phyloP scores from a whole-genome alignment of 225 moss, liverwort and hornwort species.

The Pseudoscleropodium purum region DNA sequence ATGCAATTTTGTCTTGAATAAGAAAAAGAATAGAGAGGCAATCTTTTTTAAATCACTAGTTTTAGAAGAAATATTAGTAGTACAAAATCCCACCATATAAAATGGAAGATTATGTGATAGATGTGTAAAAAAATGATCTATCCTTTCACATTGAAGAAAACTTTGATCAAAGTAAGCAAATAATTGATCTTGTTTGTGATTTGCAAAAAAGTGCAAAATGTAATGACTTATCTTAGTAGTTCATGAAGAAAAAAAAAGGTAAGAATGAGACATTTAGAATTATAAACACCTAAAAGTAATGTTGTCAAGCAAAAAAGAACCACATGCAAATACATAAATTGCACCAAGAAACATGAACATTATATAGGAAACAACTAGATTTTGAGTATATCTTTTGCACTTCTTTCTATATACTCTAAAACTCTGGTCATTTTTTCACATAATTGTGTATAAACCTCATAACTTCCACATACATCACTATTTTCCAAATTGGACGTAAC shows the following conservation, averaged over 20 bases:
- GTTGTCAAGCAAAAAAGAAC: not conserved
- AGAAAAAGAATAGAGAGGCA: accelerated
- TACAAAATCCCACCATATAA: not conserved
- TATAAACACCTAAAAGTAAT: too few species aligned
- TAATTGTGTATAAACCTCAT: not conserved
- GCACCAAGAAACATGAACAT: not conserved
- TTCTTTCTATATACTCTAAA: not conserved
- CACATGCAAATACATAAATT: not conserved
- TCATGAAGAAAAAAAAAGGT: not conserved
- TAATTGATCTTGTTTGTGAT: not conserved
- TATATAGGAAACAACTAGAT: too few species aligned
- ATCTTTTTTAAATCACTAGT: not conserved
- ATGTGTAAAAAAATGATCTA: not conserved
- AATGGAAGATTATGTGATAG: not conserved
- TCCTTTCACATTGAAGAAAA: too few species aligned
- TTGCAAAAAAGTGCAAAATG: not conserved
- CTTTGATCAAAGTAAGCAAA: not conserved
- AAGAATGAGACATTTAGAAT: not conserved
- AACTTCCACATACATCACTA: not conserved
- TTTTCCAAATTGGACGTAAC: too few species aligned
- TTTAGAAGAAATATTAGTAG: not conserved
- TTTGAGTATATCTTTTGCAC: not conserved
- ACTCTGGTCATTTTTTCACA: accelerated
- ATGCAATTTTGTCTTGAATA: not conserved
- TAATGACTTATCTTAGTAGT: not conserved